These are phyloP conservation scores for Tuber microsphaerosporum DNA, from an alignment of 495 filamentous ascomycete species.

Conservation along the genomic window DNA sequence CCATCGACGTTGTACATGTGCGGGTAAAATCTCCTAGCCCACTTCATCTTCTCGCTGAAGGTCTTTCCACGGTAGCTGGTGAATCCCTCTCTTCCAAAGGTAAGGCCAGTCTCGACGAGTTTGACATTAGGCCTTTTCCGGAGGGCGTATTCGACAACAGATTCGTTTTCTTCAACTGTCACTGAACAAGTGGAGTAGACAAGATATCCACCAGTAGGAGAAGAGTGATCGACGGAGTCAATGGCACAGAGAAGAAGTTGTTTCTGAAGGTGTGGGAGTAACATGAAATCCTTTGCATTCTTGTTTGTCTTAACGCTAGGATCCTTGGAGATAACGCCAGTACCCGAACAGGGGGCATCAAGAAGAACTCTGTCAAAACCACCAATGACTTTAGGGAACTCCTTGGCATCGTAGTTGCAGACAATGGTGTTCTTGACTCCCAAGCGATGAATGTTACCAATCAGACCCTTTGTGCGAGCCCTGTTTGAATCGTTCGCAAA, in stretches of 20 bases:
- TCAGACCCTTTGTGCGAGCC: conserved; percentile 84
- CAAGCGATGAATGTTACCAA: conserved; percentile 94
- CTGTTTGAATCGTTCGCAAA: conserved; percentile 97
- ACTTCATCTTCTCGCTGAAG: conserved; percentile 76
- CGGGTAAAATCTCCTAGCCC: conserved; percentile 85
- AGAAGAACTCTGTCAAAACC: conserved; percentile 83
- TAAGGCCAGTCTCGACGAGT: conserved; percentile 83
- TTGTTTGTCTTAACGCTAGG: conserved; percentile 95
- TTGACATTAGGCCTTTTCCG: conserved; percentile 85
- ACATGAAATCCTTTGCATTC: conserved; percentile 84
- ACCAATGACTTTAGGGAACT: conserved; percentile 88
- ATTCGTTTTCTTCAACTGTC: conserved; percentile 87
- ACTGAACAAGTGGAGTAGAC: conserved; percentile 92
- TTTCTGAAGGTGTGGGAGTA: conserved; percentile 86
- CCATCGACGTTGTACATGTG: conserved; percentile 95
- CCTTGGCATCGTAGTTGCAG: conserved; percentile 84
- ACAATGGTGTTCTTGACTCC: conserved; percentile 90
- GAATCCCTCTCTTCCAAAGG: conserved; percentile 91
- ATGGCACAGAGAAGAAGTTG: conserved; percentile 89
- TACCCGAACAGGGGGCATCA: conserved; percentile 75
- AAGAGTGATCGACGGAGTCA: conserved; percentile 79
- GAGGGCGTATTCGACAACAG: conserved; percentile 87
- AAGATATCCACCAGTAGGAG: conserved; percentile 83
- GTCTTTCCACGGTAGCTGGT: conserved; percentile 77
- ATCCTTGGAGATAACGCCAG: conserved; percentile 91